Conservation (phyloP, 1,139 yeast species). For the Magnusiomyces suaveolens region DNA sequence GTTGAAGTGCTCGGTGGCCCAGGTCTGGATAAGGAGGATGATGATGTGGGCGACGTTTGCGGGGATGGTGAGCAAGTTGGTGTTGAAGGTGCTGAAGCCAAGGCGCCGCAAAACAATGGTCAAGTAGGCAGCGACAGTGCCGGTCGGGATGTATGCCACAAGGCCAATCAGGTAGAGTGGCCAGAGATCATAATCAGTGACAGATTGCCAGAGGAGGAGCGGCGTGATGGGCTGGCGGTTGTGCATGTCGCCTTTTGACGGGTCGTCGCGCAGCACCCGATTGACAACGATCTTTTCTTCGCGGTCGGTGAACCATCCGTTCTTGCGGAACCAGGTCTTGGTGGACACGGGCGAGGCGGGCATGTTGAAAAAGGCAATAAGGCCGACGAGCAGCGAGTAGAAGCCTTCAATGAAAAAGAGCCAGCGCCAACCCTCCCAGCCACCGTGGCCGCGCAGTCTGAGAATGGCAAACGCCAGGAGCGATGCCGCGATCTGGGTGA, state of each 20-base stretch:
- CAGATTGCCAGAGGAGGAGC: conserved; percentile 34
- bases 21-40: conserved; percentile 28
- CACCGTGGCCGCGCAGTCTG: conserved; percentile 38
- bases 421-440: conserved; percentile 49
- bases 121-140: conserved; percentile 40
- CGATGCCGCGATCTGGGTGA: conserved; percentile 27
- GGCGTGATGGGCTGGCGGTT: conserved; percentile 46
- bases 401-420: conserved; percentile 49
- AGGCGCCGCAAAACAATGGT: conserved; percentile 42
- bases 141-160: conserved; percentile 35
- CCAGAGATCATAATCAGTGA: conserved; percentile 47
- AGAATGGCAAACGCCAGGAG: conserved; percentile 37
- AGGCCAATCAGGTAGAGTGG: conserved; percentile 47
- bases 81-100: conserved; percentile 48
- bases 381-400: conserved; percentile 42
- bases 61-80: conserved; percentile 49
- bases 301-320: conserved; percentile 52
- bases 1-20: conserved; percentile 41
- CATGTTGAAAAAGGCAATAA: conserved; percentile 42
- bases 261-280: conserved; percentile 53
- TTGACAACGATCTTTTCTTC: conserved; percentile 55
- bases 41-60: conserved; percentile 35
- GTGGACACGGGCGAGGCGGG: conserved; percentile 51
- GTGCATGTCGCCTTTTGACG: conserved; percentile 57
- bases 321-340: conserved; percentile 40